Base-by-base conservation (phyloP, 768 basidiomycete genomes). In the Hemileccinum rubropunctum region DNA sequence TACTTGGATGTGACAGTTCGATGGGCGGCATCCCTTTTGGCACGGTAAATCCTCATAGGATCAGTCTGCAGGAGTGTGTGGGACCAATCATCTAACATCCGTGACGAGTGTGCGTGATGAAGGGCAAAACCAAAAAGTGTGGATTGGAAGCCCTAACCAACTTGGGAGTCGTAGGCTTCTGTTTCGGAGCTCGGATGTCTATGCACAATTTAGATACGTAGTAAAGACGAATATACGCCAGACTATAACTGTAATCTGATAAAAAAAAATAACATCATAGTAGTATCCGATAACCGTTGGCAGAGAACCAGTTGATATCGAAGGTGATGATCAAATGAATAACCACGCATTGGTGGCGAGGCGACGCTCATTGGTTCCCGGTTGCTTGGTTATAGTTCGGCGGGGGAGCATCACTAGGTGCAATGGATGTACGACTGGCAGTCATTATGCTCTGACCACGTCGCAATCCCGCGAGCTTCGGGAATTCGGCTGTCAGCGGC, bases 41-140 rank as follows among this genome's bases (percentile, higher is more conserved):
- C 75, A 18, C 93, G 85, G 64, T 95, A 97, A 20, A 82, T 71
- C 51, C 83, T 81, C 94, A 95, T 95, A 2, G 91, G 84, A 64
- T 95, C 93, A 58, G 65, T 58, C 38, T 71, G 71, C 32, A 71
- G 51, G 42, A 70, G 57, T 18, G 58, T 59, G 47, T 69, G 65
- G 9, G 65, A 62, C 69, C 72, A 64, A 43, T 72, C 71, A 55
- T 73, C 71, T 50, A 67, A 42, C 69, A 69, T 71, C 1, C 32
- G 55, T 47, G 48, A 53, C 1, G 30, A 27, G 30, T 26, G 23
- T 23, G 3, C 23, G 23, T 23, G 23, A 23, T 23, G 23, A 23
- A 23, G 6, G 23, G 3, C 23, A 23, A 23, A 6, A 6, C 23
- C 23, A 23, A 23, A 23, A 23, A 23, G 23, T 23, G 23, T 23